Evolutionary conservation across 179 eudicot genomes (phyloP), one percentile per base, ranked within the genome.

Genomic region (Beta corolliflora): DNA sequence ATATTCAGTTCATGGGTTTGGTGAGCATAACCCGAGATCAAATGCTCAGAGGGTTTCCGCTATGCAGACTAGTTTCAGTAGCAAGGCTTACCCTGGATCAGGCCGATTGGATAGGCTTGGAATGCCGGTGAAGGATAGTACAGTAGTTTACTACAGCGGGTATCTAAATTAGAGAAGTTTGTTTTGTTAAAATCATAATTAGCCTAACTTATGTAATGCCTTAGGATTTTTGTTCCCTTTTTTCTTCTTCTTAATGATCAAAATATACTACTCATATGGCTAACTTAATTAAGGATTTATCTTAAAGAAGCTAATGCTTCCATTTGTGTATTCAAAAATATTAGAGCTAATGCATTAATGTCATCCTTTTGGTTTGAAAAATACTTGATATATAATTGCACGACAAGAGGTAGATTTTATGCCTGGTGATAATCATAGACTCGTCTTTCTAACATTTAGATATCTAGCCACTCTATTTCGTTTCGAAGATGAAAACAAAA

Each of bases 61-160:
- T 1, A 81, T 88, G 85, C 93, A 89, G 15, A 88, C 89, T 9
- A 86, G 82, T 53, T 92, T 90, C 54, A 81, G 86, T 7, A 89
- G 85, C 87, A 92, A 89, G 86, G 97, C 89, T 45, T 91, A 91
- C 81, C 92, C 90, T 0, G 97, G 97, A 0, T 93, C 99, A 0
- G 97, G 97, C 25, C 84, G 93, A 44, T 73, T 95, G 83, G 98
- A 95, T 76, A 83, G 92, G 84, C 86, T 92, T 12, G 94, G 92
- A 9, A 77, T 91, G 92, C 92, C 97, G 12, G 84, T 80, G 21
- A 80, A 48, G 82, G 82, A 81, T 10, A 84, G 80, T 76, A 75
- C 87, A 76, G 86, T 84, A 13, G 86, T 84, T 71, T 88, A 88
- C 59, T 86, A 88, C 71, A 88, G 89, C 63, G 91, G 91, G 73